Percentiles rank a stretch among this genome's conserved stretches.
Conservation (phyloP, 2,329 filamentous ascomycete species). For the Colletotrichum spaethianum region DNA sequence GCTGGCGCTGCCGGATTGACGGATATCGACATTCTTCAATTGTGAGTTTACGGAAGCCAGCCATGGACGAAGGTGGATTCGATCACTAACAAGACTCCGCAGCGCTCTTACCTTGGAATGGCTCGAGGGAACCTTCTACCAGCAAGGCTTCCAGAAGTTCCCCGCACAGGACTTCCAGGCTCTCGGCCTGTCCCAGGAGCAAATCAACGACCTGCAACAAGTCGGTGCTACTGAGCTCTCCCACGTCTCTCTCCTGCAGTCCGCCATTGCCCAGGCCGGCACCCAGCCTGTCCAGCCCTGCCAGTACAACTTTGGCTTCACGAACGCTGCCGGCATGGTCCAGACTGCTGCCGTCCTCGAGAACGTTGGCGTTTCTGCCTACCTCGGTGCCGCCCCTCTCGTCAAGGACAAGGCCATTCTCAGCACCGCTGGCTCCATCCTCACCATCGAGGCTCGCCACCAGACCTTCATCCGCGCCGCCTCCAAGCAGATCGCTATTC, state of each 20-base stretch:
- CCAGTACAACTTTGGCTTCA: slow-evolving; percentile 80
- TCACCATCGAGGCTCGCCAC: slow-evolving; percentile 81
- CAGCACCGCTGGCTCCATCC: slow-evolving; percentile 76
- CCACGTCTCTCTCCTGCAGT: slow-evolving; percentile 73
- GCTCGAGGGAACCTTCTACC: slow-evolving; percentile 81
- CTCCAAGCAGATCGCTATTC: slow-evolving; percentile 70
- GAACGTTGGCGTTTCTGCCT: slow-evolving; percentile 81
- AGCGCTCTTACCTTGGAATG: slow-evolving; percentile 82
- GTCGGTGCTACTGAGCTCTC: slow-evolving; percentile 46
- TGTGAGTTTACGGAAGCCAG: slow-evolving; percentile 57
- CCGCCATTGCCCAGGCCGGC: slow-evolving; percentile 73
- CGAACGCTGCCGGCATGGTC: slow-evolving; percentile 76
- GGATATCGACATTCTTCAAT: slow-evolving; percentile 71
- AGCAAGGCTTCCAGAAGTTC: slow-evolving; percentile 78
- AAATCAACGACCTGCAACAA: slow-evolving; percentile 62
- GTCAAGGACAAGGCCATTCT: slow-evolving; percentile 73
- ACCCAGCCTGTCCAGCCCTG: slow-evolving; percentile 77
- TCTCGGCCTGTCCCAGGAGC: slow-evolving; percentile 68
- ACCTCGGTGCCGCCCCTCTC: slow-evolving; percentile 79
- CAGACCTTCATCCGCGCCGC: slow-evolving; percentile 79
- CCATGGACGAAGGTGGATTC: rapidly evolving
- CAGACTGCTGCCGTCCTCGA: slow-evolving; percentile 79
- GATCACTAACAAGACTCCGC: slow-evolving; percentile 17
- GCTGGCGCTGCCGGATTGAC: slow-evolving; percentile 62
- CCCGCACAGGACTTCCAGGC: slow-evolving; percentile 74